Conservation (phyloP, 768 basidiomycete genomes). For the Candolleomyces aberdarensis region DNA sequence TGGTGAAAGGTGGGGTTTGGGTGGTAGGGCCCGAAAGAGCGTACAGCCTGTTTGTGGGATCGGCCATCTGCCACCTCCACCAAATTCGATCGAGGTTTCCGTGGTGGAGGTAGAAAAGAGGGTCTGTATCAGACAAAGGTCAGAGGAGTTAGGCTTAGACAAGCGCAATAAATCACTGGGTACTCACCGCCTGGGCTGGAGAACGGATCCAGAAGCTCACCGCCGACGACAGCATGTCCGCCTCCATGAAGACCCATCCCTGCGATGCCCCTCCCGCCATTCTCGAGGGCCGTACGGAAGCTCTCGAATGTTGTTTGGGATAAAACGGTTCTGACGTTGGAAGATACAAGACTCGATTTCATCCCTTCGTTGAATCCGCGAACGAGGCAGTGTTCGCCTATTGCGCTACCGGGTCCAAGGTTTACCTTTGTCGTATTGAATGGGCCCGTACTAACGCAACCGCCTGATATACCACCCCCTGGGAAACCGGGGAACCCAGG, state of each 20-base stretch:
- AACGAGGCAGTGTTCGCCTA: not conserved
- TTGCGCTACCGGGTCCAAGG: not conserved
- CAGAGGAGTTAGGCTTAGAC: not conserved
- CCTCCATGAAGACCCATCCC: not conserved
- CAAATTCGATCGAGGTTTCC: slow-evolving; percentile 7
- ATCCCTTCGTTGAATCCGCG: not conserved
- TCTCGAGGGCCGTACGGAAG: not conserved
- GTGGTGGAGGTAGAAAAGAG: slow-evolving; percentile 9
- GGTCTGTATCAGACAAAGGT: not conserved
- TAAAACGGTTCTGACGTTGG: not conserved
- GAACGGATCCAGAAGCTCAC: not conserved
- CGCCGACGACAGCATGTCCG: slow-evolving; percentile 3
- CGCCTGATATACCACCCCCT: not conserved
- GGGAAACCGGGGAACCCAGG: not conserved
- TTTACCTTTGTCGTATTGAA: not conserved
- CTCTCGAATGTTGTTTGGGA: not conserved
- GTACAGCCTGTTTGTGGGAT: not conserved
- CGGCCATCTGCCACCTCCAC: slow-evolving; percentile 5
- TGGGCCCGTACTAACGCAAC: not conserved
- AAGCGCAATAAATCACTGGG: no score
- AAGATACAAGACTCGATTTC: not conserved
- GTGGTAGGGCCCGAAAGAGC: slow-evolving; percentile 5
- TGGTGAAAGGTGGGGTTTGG: not conserved
- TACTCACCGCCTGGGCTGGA: not conserved
- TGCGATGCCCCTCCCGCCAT: not conserved